phyloP scores from a whole-genome alignment of 2,329 filamentous ascomycete species.

The Ophioceras dolichostomum region DNA sequence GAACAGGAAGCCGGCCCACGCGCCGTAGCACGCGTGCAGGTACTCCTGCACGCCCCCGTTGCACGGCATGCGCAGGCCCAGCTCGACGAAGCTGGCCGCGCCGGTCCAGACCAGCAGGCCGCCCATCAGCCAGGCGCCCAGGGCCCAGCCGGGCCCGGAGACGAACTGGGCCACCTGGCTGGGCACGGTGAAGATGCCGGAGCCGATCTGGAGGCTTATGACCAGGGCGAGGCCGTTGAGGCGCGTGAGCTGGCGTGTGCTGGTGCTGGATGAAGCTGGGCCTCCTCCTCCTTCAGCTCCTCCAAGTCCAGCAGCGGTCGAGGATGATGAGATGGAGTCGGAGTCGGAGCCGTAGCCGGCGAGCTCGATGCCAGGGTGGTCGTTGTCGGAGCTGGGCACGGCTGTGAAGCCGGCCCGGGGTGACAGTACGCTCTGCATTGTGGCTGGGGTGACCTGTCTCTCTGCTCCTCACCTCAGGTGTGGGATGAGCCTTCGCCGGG shows the following conservation, averaged over 20 bases:
- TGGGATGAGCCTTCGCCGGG: too few relatives aligned
- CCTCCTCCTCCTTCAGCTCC: neutral
- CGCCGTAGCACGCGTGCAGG: conserved; percentile 26
- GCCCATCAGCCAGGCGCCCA: conserved; percentile 27
- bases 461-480: too few relatives aligned
- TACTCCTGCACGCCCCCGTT: conserved; percentile 35
- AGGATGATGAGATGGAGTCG: too few relatives aligned
- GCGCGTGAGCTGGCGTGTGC: conserved; percentile 1
- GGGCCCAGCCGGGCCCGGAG: conserved; percentile 24
- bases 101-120: conserved; percentile 34
- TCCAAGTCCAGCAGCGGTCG: too few relatives aligned
- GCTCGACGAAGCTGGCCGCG: conserved; percentile 31
- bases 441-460: too few relatives aligned
- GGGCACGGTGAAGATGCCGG: conserved; percentile 33
- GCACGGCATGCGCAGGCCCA: conserved; percentile 28
- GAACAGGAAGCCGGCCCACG: conserved; percentile 27
- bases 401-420: too few relatives aligned
- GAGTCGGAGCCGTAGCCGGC: too few relatives aligned
- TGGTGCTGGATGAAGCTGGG: neutral
- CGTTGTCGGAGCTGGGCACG: too few relatives aligned
- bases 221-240: conserved; percentile 14
- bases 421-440: too few relatives aligned
- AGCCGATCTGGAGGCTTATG: conserved; percentile 33
- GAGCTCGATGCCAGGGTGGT: neutral
- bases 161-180: conserved; percentile 28